A percentile compares a stretch with the other conserved stretches of the same genome.
Conservation (phyloP, 2,329 filamentous ascomycete genomes). For the Penicillium occitanis region DNA sequence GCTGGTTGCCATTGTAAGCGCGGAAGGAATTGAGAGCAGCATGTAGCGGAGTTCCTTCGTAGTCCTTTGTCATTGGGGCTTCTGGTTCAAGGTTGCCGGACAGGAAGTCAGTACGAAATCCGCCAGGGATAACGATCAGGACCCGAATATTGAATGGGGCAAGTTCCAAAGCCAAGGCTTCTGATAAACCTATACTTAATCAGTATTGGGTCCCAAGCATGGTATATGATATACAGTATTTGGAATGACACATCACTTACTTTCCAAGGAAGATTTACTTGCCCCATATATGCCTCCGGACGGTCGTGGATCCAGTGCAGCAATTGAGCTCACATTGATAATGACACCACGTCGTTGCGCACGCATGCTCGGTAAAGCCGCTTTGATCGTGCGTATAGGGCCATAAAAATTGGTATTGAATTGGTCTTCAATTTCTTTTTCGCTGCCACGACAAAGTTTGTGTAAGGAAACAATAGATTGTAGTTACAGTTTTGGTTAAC, state of each 20-base stretch:
- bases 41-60: background rate
- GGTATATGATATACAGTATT: background rate
- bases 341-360: slow-evolving; percentile 1
- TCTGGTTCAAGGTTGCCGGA: background rate
- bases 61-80: background rate
- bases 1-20: background rate
- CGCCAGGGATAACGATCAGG: no score
- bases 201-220: background rate
- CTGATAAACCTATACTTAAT: background rate
- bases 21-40: background rate
- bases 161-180: background rate
- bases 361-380: background rate
- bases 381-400: background rate
- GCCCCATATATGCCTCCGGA: background rate
- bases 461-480: background rate
- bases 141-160: background rate
- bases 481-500: background rate
- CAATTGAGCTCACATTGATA: background rate
- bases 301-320: slow-evolving; percentile 1
- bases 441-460: background rate
- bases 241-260: background rate
- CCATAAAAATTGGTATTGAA: slow-evolving; percentile 4
- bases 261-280: slow-evolving; percentile 1
- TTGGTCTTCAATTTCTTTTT: background rate
- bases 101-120: no score